Percentiles rank a stretch among this genome's conserved stretches.
phyloP scores from a whole-genome alignment of 129 eudicot species.

The Ambrosia artemisiifolia region DNA sequence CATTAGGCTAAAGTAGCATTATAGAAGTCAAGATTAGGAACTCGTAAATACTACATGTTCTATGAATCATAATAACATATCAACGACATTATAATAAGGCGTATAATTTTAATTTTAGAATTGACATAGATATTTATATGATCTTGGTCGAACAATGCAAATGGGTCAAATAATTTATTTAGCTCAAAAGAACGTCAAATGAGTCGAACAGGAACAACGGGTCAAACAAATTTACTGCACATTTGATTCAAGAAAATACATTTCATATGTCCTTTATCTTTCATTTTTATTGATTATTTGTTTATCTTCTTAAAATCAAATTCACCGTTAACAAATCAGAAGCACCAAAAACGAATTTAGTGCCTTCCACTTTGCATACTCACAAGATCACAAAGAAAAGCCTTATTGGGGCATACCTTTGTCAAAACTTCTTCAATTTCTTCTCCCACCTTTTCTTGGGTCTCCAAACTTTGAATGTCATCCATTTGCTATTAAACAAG shows the following conservation, averaged over 20 bases:
- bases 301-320: too few species aligned
- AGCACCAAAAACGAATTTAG: constrained; percentile 11
- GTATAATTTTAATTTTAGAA: too few species aligned
- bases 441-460: constrained; percentile 31
- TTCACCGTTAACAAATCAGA: not conserved
- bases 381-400: constrained; percentile 50
- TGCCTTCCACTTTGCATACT: constrained; percentile 11
- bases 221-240: not conserved
- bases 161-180: not conserved
- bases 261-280: too few species aligned
- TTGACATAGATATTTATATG: too few species aligned
- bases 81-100: too few species aligned
- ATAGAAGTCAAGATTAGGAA: too few species aligned
- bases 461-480: constrained; percentile 26
- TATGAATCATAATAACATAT: too few species aligned
- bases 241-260: not conserved
- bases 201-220: not conserved
- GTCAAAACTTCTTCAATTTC: constrained; percentile 38
- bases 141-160: not conserved
- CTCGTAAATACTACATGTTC: too few species aligned
- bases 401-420: constrained; percentile 56
- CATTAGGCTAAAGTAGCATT: too few species aligned
- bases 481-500: constrained; percentile 48
- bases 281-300: too few species aligned
- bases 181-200: not conserved